phyloP scores from a whole-genome alignment of 2,329 filamentous ascomycete species.

The Sphaerulina musiva region DNA sequence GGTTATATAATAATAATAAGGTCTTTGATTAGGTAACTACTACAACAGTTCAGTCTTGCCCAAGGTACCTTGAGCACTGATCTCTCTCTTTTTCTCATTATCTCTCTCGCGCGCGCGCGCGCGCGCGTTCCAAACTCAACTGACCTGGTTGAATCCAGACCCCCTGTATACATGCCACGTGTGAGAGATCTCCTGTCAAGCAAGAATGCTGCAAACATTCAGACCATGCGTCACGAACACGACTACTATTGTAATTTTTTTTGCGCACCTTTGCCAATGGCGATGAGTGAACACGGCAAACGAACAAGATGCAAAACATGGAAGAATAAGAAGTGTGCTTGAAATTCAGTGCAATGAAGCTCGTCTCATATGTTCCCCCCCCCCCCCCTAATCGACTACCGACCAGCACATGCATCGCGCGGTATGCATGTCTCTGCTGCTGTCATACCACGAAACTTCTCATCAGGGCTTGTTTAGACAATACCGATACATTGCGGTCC shows the following conservation, averaged over 20 bases:
- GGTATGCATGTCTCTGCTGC: slow-evolving; percentile 6
- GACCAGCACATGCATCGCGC: slow-evolving; percentile 7
- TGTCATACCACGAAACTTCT: background rate
- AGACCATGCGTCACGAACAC: too few species aligned
- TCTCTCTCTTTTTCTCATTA: too few species aligned
- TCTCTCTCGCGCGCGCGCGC: too few species aligned
- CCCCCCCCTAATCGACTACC: slow-evolving; percentile 6
- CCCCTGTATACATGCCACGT: too few species aligned
- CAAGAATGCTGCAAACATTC: too few species aligned
- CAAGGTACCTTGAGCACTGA: too few species aligned
- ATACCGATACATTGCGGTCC: slow-evolving; percentile 21
- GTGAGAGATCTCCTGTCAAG: too few species aligned
- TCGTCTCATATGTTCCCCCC: slow-evolving; percentile 8
- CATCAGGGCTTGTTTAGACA: slow-evolving; percentile 12
- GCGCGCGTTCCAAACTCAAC: too few species aligned
- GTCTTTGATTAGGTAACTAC: background rate
- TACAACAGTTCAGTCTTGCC: background rate
- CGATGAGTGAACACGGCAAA: too few species aligned
- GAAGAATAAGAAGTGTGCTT: background rate
- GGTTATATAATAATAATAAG: background rate
- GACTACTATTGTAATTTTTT: too few species aligned
- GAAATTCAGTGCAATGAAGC: background rate
- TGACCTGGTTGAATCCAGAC: too few species aligned
- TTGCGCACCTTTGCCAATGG: too few species aligned
- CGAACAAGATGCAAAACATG: background rate